These are phyloP conservation scores for Ceratobasidium sp. DNA, from an alignment of 1,284 basidiomycete genomes.

Conservation along the genomic window DNA sequence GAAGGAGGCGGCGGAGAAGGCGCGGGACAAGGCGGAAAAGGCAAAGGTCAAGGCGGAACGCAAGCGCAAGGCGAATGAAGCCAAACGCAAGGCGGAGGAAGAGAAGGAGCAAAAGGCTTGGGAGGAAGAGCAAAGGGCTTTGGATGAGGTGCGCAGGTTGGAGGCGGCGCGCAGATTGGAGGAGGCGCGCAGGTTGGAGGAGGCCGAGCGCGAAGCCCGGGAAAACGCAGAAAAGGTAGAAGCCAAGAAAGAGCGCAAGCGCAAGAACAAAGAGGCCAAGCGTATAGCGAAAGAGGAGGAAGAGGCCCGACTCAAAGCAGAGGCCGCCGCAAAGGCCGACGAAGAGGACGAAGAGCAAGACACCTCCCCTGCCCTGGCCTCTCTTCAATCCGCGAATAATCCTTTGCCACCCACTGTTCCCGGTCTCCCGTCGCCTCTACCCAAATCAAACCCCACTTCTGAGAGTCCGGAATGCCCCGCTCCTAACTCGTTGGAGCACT, in stretches of 20 bases:
- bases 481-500: constrained; percentile 76
- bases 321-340: constrained; percentile 40
- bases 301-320: constrained; percentile 45
- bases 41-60: too few species aligned
- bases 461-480: constrained; percentile 46
- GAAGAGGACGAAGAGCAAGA: constrained; percentile 40
- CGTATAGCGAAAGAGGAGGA: constrained; percentile 43
- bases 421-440: constrained; percentile 46
- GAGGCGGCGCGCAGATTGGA: constrained; percentile 51
- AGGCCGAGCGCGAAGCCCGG: constrained; percentile 47
- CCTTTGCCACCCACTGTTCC: constrained; percentile 51
- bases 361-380: constrained; percentile 46
- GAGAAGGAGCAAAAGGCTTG: constrained; percentile 51
- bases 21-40: too few species aligned
- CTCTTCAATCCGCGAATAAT: constrained; percentile 48
- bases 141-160: constrained; percentile 59
- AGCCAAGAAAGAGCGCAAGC: constrained; percentile 48
- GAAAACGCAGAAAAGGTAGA: constrained; percentile 45
- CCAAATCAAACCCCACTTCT: constrained; percentile 44
- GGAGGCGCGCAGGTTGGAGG: constrained; percentile 52
- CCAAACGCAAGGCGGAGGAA: constrained; percentile 46
- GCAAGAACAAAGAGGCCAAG: constrained; percentile 48
- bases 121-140: constrained; percentile 53
- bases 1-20: constrained; percentile 56
- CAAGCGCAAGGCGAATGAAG: constrained; percentile 52